phyloP scores from a whole-genome alignment of 1,284 basidiomycete genomes.

The Pisolithus thermaeus region DNA sequence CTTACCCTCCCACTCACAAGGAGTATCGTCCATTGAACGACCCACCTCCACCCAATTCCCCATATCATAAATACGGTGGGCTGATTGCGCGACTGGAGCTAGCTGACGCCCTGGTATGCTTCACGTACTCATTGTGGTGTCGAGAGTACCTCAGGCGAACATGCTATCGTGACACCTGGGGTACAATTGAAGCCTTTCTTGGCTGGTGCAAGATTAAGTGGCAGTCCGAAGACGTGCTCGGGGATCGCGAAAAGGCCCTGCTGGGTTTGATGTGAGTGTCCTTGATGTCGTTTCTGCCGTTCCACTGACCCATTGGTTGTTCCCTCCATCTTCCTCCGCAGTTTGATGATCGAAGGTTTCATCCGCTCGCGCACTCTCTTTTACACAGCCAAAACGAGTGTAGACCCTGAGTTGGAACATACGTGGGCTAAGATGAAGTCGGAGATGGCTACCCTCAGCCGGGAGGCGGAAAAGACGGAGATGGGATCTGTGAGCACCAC shows the following conservation, averaged over 20 bases:
- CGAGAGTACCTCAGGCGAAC: constrained; percentile 49
- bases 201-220: constrained; percentile 65
- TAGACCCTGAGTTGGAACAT: constrained; percentile 40
- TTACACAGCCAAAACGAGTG: constrained; percentile 37
- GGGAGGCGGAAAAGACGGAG: constrained; percentile 38
- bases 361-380: constrained; percentile 56
- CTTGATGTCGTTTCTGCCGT: constrained; percentile 16
- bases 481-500: constrained; percentile 31
- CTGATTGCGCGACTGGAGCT: constrained; percentile 70
- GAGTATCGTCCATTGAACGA: constrained; percentile 55
- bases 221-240: constrained; percentile 51
- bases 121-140: constrained; percentile 68
- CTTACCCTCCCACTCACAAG: constrained; percentile 55
- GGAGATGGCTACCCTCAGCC: constrained; percentile 41
- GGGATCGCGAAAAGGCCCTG: constrained; percentile 68
- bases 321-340: constrained; percentile 28
- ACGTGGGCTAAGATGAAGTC: constrained; percentile 33
- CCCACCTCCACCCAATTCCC: constrained; percentile 56
- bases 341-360: constrained; percentile 68
- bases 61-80: constrained; percentile 65
- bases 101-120: constrained; percentile 66
- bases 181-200: constrained; percentile 56
- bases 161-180: constrained; percentile 55
- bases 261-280: constrained; percentile 66
- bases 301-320: constrained; percentile 24